Conservation (phyloP, 1,284 basidiomycete species). For the Phaffia rhodozyma region DNA sequence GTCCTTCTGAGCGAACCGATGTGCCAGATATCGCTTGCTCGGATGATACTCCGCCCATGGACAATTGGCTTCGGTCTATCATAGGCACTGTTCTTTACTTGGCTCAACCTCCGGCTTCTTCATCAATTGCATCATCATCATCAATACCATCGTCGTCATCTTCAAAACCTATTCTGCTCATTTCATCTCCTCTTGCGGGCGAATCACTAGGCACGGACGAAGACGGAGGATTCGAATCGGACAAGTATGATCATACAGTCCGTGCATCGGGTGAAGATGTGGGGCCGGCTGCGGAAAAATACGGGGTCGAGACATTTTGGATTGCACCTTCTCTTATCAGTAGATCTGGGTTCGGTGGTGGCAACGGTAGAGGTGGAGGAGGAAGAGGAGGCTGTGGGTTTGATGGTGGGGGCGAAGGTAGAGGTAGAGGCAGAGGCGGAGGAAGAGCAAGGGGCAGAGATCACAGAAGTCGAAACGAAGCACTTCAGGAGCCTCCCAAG, state of each 20-base stretch:
- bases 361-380: not conserved
- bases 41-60: not conserved
- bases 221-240: constrained; percentile 12
- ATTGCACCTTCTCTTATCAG: constrained; percentile 6
- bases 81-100: not conserved
- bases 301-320: constrained; percentile 16
- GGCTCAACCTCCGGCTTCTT: not conserved
- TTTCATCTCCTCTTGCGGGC: constrained; percentile 26
- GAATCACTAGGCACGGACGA: constrained; percentile 27
- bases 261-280: constrained; percentile 3
- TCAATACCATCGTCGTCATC: not conserved
- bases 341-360: not conserved
- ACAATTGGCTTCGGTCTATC: not conserved
- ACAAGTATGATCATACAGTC: constrained; percentile 12
- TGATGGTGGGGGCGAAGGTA: not conserved
- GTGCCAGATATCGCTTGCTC: not conserved
- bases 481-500: too few species aligned
- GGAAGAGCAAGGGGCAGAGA: constrained; percentile 20
- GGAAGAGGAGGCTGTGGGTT: not conserved
- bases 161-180: not conserved
- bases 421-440: constrained; percentile 9
- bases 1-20: not conserved
- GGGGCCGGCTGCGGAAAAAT: not conserved
- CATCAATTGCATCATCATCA: not conserved
- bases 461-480: too few species aligned